These are phyloP conservation scores for Scorias spongiosa DNA, from an alignment of 2,329 filamentous ascomycete species.

Conservation along the genomic window DNA sequence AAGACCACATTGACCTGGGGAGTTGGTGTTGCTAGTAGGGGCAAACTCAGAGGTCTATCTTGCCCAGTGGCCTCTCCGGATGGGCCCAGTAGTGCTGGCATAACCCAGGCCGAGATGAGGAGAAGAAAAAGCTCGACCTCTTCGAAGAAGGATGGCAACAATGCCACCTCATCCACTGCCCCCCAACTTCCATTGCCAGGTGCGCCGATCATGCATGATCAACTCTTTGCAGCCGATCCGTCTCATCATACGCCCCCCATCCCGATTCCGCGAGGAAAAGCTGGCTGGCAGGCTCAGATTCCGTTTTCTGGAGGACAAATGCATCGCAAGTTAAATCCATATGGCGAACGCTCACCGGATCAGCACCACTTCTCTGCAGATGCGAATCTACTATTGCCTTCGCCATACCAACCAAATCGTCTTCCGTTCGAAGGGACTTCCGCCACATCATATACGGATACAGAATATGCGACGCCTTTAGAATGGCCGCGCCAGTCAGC, in stretches of 20 bases:
- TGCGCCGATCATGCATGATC: constrained; percentile 3
- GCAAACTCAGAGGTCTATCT: constrained; percentile 81
- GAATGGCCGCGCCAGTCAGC: not conserved
- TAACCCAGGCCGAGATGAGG: constrained; percentile 4
- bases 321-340: not conserved
- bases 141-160: constrained; percentile 5
- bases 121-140: constrained; percentile 12
- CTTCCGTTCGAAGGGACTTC: not conserved
- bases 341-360: not conserved
- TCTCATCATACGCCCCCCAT: not conserved
- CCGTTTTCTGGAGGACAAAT: not conserved
- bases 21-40: constrained; percentile 84
- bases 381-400: not conserved
- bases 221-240: not conserved
- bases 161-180: constrained; percentile 1
- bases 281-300: not conserved
- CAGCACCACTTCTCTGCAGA: not conserved
- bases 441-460: not conserved
- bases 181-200: constrained; percentile 1
- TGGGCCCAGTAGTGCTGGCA: constrained; percentile 6
- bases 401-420: not conserved
- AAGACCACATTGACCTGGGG: constrained; percentile 96
- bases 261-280: not conserved
- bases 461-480: not conserved
- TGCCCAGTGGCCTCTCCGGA: constrained; percentile 43